Evolutionary conservation across 169 alveolate genomes (phyloP).

Genomic region (Ophryocystis elektroscirrha): DNA sequence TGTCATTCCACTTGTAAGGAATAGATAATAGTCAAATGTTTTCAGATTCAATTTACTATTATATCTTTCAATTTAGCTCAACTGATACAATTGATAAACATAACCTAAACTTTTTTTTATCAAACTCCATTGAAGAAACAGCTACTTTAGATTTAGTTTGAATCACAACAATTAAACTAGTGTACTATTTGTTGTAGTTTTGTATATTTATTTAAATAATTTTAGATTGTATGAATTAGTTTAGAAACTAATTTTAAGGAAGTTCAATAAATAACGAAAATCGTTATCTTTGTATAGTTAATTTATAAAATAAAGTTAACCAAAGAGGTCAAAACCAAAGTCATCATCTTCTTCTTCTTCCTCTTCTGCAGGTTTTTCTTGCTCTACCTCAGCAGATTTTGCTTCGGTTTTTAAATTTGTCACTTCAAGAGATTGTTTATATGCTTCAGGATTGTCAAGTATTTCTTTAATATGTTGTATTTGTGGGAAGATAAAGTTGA

Average conservation of each 20-base stretch:
- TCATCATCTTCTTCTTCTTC: constrained; percentile 81
- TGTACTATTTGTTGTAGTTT: no score
- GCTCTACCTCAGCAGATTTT: constrained; percentile 34
- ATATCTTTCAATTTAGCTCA: no score
- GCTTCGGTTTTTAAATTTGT: constrained; percentile 47
- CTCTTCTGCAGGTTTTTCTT: constrained; percentile 52
- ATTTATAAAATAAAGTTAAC: constrained; percentile 11
- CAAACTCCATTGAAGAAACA: not conserved
- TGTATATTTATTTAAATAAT: no score
- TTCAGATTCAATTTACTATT: no score
- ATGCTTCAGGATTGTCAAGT: constrained; percentile 66
- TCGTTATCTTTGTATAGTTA: no score
- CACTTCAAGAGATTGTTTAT: constrained; percentile 54
- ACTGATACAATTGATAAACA: no score
- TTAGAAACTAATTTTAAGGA: no score
- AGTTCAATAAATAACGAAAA: no score
- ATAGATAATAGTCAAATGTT: not conserved
- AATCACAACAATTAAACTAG: no score
- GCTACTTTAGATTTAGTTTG: no score
- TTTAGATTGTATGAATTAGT: no score
- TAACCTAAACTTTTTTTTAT: no score
- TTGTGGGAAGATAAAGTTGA: constrained; percentile 75
- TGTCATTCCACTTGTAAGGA: not conserved
- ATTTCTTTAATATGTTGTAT: constrained; percentile 62
- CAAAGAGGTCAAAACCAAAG: constrained; percentile 72